Base-by-base conservation (phyloP, 2,329 filamentous ascomycete genomes). In the Westerdykella ornata region DNA sequence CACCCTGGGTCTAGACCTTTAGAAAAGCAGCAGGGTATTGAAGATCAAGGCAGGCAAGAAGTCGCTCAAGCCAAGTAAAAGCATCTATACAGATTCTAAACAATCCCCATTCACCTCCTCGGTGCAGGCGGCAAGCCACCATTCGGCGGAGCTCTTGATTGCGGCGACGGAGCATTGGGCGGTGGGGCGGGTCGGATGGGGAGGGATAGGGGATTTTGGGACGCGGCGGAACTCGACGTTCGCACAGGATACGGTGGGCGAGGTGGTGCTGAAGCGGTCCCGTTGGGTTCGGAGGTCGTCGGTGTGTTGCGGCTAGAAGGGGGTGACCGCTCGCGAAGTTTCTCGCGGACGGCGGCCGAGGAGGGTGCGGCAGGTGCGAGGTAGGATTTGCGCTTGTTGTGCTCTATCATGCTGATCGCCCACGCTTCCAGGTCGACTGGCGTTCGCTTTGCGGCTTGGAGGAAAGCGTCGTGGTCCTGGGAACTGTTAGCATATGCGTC, bases 361-460 rank as follows among this genome's bases (percentile, higher is more conserved):
- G 85, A 79, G 1, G 88, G 87, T 9, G 84, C 86, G 32, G 85
- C 73, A 57, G 88, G 88, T 13, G 82, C 85, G 29, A 96, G 77
- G 63, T 96, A 90, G 19, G 89, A 95, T 67, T 94, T 95, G 63
- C 92, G 86, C 67, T 96, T 95, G 67, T 96, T 86, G 55, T 84
- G 81, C 63, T 96, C 89, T 80, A 97, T 90, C 74, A 97, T 79
- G 57, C 86, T 82, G 37, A 94, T 81, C 16, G 92, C 90, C 92
- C 92, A 98, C 48, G 88, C 86, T 65, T 85, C 81, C 26, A 98
- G 76, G 63, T 98, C 85, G 38, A 98, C 92, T 1, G 92, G 92
- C 1, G 92, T 98, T 53, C 90, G 81, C 72, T 97, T 97, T 37
- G 92, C 92, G 39, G 92, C 92, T 68, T 95, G 88, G 15, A 98